These are phyloP conservation scores for Pichia sp. DNA, from an alignment of 1,139 yeast species.

Conservation along the genomic window DNA sequence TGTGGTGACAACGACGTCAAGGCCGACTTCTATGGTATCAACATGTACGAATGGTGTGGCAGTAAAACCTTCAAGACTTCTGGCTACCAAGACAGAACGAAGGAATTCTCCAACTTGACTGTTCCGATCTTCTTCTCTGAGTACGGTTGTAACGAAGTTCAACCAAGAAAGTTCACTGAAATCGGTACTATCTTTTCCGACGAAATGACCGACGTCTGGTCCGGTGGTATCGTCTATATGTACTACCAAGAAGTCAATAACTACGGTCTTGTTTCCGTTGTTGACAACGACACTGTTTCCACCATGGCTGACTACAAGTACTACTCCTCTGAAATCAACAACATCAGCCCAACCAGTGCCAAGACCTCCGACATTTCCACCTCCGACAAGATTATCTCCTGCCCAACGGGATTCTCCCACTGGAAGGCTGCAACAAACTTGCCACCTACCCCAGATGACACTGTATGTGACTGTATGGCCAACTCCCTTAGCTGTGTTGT, in stretches of 20 bases:
- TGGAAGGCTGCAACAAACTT: conserved; percentile 64
- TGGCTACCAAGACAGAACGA: conserved; percentile 71
- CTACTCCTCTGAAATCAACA: conserved; percentile 49
- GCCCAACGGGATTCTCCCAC: conserved; percentile 48
- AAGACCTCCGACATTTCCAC: conserved; percentile 47
- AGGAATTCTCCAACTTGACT: conserved; percentile 61
- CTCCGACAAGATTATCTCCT: conserved; percentile 38
- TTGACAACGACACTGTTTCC: conserved; percentile 43
- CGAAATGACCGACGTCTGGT: conserved; percentile 75
- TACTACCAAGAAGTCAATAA: conserved; percentile 51
- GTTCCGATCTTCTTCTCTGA: conserved; percentile 76
- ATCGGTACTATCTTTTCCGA: conserved; percentile 28
- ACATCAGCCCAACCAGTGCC: conserved; percentile 55
- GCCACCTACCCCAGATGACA: conserved; percentile 72
- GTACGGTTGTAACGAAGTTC: conserved; percentile 68
- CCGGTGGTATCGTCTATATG: conserved; percentile 86
- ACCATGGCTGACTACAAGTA: conserved; percentile 59
- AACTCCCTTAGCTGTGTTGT: conserved; percentile 53
- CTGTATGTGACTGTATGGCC: conserved; percentile 58
- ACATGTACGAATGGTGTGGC: conserved; percentile 98
- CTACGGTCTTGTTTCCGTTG: conserved; percentile 51
- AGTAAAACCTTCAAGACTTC: conserved; percentile 55
- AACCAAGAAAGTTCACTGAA: conserved; percentile 67
- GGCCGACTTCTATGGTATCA: conserved; percentile 90
- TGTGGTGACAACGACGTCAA: conserved; percentile 64